Evolutionary conservation across 768 basidiomycete genomes (phyloP).

Genomic region (Candolleomyces eurysporus): DNA sequence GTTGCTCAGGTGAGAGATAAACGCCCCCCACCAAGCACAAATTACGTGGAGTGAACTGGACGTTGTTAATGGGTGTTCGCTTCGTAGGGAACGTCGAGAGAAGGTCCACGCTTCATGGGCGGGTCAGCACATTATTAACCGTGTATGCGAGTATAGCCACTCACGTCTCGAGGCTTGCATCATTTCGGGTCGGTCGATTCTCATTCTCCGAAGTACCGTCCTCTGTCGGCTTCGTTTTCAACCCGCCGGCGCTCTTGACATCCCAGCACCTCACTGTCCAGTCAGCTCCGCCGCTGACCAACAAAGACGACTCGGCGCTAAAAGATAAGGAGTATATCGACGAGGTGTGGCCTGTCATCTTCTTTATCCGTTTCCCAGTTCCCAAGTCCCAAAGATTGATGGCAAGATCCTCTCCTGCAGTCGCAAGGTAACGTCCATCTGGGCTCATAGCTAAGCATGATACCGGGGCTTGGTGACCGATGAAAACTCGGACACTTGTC

Average conservation of each 20-base stretch:
- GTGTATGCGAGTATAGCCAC: slow-evolving; percentile 23
- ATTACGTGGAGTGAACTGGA: slow-evolving; percentile 94
- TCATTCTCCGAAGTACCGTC: slow-evolving; percentile 39
- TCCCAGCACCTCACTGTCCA: slow-evolving; percentile 99
- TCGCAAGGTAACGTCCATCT: slow-evolving; percentile 92
- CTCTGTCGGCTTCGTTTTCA: slow-evolving; percentile 53
- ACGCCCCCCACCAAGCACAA: slow-evolving; percentile 86
- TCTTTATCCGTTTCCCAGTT: slow-evolving; percentile 92
- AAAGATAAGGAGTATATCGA: slow-evolving; percentile 90
- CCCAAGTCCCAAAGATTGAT: slow-evolving; percentile 97
- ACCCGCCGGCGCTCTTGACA: slow-evolving; percentile 75
- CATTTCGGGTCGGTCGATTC: slow-evolving; percentile 43
- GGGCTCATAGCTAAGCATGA: slow-evolving; percentile 87
- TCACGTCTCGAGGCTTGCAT: slow-evolving; percentile 70
- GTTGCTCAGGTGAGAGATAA: slow-evolving; percentile 58
- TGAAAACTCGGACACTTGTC: slow-evolving; percentile 89
- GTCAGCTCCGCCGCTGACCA: slow-evolving; percentile 90
- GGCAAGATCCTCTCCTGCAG: slow-evolving; percentile 89
- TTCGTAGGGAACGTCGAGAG: slow-evolving; percentile 93
- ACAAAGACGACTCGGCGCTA: slow-evolving; percentile 85
- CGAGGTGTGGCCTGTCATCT: slow-evolving; percentile 91
- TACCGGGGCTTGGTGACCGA: slow-evolving; percentile 90
- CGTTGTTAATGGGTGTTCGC: slow-evolving; percentile 87
- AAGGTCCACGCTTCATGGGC: slow-evolving; percentile 65
- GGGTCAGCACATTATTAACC: slow-evolving; percentile 5